A percentile compares a stretch with the other conserved stretches of the same genome.
Conservation (phyloP, 257 asterid genomes). For the Salvia hispanica region DNA sequence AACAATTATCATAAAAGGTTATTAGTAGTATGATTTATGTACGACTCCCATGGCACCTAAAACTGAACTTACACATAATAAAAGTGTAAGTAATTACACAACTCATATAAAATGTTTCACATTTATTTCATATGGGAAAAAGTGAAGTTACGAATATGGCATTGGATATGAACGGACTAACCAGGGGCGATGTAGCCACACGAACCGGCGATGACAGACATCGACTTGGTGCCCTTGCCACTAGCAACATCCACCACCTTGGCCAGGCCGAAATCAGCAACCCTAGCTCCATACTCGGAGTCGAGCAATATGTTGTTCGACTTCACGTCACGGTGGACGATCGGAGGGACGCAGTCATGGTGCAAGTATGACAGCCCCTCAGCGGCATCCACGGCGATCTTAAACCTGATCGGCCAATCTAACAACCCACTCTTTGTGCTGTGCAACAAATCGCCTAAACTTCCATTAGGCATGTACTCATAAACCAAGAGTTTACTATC, state of each 20-base stretch:
- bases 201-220: slow-evolving; percentile 96
- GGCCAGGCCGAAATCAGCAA: slow-evolving; percentile 93
- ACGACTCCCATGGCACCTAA: slow-evolving; percentile 25
- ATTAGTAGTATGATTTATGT: slow-evolving; percentile 18
- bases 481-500: slow-evolving; percentile 86
- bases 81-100: slow-evolving; percentile 21
- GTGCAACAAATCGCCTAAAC: slow-evolving; percentile 84
- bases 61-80: slow-evolving; percentile 25
- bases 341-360: slow-evolving; percentile 89
- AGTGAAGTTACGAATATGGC: too few relatives aligned
- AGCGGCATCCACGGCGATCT: slow-evolving; percentile 83
- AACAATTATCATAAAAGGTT: slow-evolving; percentile 7
- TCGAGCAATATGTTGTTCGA: slow-evolving; percentile 85
- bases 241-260: slow-evolving; percentile 60
- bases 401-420: slow-evolving; percentile 80
- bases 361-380: slow-evolving; percentile 93
- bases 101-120: too few relatives aligned
- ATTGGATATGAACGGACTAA: slow-evolving; percentile 29
- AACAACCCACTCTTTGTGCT: slow-evolving; percentile 74
- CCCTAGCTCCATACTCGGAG: slow-evolving; percentile 80
- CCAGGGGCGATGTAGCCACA: slow-evolving; percentile 99
- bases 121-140: too few relatives aligned
- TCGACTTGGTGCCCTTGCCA: slow-evolving; percentile 65
- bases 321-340: slow-evolving; percentile 88
- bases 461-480: slow-evolving; percentile 96